Evolutionary conservation across 2,329 filamentous ascomycete genomes (phyloP).

Genomic region (Fusarium cyanostomum): DNA sequence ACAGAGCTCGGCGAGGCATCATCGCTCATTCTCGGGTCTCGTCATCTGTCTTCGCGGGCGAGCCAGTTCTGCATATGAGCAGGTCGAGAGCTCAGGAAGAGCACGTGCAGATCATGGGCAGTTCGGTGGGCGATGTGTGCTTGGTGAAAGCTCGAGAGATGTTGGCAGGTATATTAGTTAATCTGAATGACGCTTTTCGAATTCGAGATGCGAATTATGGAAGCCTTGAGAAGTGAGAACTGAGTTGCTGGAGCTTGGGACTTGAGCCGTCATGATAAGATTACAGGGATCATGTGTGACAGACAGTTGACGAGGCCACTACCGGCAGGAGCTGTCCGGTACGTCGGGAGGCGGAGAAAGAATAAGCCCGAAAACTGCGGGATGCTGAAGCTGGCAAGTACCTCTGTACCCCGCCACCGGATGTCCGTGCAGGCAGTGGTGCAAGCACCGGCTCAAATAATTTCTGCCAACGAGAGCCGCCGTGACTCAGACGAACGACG

Average conservation of each 20-base stretch:
- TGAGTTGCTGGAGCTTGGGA: slow-evolving; percentile 29
- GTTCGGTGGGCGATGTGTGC: slow-evolving; percentile 3
- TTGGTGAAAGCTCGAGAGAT: not conserved
- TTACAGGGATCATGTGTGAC: slow-evolving; percentile 36
- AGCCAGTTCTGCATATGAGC: slow-evolving; percentile 46
- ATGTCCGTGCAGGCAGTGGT: slow-evolving; percentile 24
- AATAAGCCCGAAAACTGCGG: slow-evolving; percentile 17
- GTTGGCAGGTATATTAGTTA: not conserved
- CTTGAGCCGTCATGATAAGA: slow-evolving; percentile 38
- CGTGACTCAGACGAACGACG: slow-evolving; percentile 41
- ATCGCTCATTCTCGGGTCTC: slow-evolving; percentile 61
- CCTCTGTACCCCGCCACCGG: slow-evolving; percentile 41
- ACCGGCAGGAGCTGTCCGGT: slow-evolving; percentile 2
- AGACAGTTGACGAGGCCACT: slow-evolving; percentile 3
- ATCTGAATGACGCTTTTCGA: slow-evolving; percentile 10
- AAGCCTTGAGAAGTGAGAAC: slow-evolving; percentile 11
- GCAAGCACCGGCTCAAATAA: slow-evolving; percentile 36
- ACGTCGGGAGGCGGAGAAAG: slow-evolving; percentile 25
- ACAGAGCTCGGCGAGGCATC: slow-evolving; percentile 56
- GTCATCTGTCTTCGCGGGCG: slow-evolving; percentile 46
- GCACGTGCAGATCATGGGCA: slow-evolving; percentile 41
- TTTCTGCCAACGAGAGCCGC: slow-evolving; percentile 31
- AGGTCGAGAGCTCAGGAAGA: slow-evolving; percentile 40
- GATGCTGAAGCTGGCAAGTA: slow-evolving; percentile 20
- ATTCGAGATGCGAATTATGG: slow-evolving; percentile 19